Evolutionary conservation across 75 land plant species (phyloP).

Genomic region (Chamaecyparis obtusa): DNA sequence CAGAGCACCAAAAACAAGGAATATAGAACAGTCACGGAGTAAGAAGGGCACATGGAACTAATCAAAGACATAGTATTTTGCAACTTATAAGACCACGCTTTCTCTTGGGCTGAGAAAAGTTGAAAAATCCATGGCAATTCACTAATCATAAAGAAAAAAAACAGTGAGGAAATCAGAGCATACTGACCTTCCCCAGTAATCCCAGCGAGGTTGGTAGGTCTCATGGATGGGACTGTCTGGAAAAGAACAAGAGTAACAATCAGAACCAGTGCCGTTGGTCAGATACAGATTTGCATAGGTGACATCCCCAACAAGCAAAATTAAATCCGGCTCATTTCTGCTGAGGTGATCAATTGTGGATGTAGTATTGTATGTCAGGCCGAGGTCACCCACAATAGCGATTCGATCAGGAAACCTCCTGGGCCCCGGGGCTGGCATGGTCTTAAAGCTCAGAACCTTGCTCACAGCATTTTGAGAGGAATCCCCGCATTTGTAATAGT

Average conservation of each 20-base stretch:
- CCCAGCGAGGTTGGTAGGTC: conserved; percentile 97
- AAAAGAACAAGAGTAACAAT: conserved; percentile 83
- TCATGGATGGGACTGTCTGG: conserved; percentile 79
- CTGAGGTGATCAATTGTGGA: conserved; percentile 69
- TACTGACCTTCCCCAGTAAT: conserved; percentile 89
- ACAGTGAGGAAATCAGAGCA: not conserved
- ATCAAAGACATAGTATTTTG: not conserved
- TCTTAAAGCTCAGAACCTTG: conserved; percentile 47
- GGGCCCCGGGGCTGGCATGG: conserved; percentile 67
- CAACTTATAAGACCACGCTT: not conserved
- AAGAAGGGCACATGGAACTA: not conserved
- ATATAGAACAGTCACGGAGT: not conserved
- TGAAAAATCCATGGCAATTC: not conserved
- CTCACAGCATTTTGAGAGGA: conserved; percentile 64
- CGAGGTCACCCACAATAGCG: conserved; percentile 86
- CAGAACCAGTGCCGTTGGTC: conserved; percentile 82
- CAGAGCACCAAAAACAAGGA: not conserved
- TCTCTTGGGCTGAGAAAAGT: not conserved
- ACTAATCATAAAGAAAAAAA: not conserved
- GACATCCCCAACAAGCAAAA: conserved; percentile 79
- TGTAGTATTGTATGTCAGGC: conserved; percentile 88
- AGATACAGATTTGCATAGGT: conserved; percentile 86
- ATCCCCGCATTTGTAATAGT: conserved; percentile 84
- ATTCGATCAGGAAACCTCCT: conserved; percentile 62
- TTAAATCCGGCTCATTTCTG: conserved; percentile 66